Percentiles rank a stretch among this genome's conserved stretches.
These are phyloP conservation scores for Mycena galericulata DNA, from an alignment of 768 basidiomycete species.

Conservation along the genomic window DNA sequence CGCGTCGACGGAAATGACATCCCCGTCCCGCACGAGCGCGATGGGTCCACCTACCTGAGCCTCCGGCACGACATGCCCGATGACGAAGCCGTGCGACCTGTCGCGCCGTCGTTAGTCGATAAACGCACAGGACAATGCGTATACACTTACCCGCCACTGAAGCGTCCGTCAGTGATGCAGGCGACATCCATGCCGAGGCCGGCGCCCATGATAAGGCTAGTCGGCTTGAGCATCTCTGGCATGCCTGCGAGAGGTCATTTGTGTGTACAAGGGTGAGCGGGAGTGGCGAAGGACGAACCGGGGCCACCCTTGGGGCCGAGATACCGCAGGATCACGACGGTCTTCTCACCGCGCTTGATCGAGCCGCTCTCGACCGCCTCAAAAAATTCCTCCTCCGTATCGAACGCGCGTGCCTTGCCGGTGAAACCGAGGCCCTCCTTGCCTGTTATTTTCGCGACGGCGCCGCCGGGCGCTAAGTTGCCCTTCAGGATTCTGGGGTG, in stretches of 20 bases:
- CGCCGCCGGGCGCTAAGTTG: constrained; percentile 93
- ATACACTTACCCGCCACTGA: constrained; percentile 88
- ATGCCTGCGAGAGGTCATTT: constrained; percentile 70
- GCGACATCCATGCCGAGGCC: constrained; percentile 96
- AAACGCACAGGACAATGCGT: background rate
- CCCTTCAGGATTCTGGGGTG: constrained; percentile 83
- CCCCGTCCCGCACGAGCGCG: constrained; percentile 89
- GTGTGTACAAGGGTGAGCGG: constrained; percentile 21
- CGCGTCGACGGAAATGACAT: constrained; percentile 90
- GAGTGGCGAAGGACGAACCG: constrained; percentile 71
- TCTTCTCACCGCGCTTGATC: constrained; percentile 96
- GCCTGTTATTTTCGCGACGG: constrained; percentile 97
- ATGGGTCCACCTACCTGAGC: constrained; percentile 95
- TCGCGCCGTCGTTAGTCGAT: background rate
- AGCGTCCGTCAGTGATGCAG: constrained; percentile 96
- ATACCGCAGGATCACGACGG: constrained; percentile 94
- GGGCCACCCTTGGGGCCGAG: constrained; percentile 98
- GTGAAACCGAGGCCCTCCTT: constrained; percentile 93
- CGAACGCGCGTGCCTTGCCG: constrained; percentile 94
- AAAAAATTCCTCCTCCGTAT: constrained; percentile 89
- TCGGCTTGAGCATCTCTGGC: constrained; percentile 99
- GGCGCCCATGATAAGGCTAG: constrained; percentile 98
- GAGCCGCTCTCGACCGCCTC: constrained; percentile 88
- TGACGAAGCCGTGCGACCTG: constrained; percentile 97
- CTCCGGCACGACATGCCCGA: constrained; percentile 97